Evolutionary conservation across 306 rosid species (phyloP), one percentile per base, ranked within the genome.

Genomic region (Amphicarpaea edgeworthii): DNA sequence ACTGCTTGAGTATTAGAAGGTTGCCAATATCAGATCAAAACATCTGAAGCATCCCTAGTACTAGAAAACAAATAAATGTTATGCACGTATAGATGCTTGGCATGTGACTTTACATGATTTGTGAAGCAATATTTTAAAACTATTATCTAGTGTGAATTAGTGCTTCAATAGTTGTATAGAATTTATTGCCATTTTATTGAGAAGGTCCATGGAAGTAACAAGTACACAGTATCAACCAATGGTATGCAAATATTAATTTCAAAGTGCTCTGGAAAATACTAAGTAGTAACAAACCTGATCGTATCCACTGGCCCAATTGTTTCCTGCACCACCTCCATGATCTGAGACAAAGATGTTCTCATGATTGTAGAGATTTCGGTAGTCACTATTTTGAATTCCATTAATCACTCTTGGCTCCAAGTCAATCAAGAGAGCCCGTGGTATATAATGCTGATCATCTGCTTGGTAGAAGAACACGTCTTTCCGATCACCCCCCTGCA

Each of bases 401-500:
- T 92, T 95, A 38, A 95, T 95, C 12, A 95, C 99, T 75, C 99
- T 86, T 0, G 99, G 99, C 91, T 95, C 99, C 83, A 95, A 83
- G 83, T 95, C 98, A 24, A 95, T 92, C 83, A 95, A 77, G 47
- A 95, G 76, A 76, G 98, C 93, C 23, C 98, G 88, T 7, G 98
- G 98, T 83, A 95, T 89, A 82, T 95, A 95, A 84, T 95, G 98
- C 78, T 95, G 98, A 85, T 92, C 98, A 72, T 95, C 98, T 14
- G 98, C 98, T 88, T 95, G 98, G 73, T 95, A 95, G 80, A 95
- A 95, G 82, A 95, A 95, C 42, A 95, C 98, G 61, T 95, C 98
- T 77, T 95, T 95, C 46, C 98, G 75, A 68, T 95, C 98, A 69
- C 98, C 98, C 32, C 98, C 98, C 98, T 94, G 86, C 70, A 81